Conservation (phyloP, 1,139 yeast species). For the Candida sp. region DNA sequence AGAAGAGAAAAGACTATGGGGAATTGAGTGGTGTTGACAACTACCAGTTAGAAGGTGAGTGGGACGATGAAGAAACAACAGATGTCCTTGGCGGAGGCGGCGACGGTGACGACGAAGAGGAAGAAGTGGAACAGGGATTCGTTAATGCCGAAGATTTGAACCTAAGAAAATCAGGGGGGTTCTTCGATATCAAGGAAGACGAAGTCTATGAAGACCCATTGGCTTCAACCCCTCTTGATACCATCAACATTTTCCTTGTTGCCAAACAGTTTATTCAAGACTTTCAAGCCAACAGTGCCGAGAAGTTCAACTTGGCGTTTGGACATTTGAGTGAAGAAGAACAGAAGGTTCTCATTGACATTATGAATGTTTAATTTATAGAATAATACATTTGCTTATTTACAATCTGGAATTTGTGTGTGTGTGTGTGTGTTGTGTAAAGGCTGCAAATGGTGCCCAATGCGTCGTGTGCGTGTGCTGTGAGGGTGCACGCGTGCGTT, state of each 20-base stretch:
- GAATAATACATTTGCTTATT: background rate
- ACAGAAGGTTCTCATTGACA: constrained; percentile 14
- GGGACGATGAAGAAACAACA: constrained; percentile 17
- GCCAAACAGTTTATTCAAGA: constrained; percentile 13
- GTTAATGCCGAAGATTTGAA: constrained; percentile 26
- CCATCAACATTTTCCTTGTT: constrained; percentile 53
- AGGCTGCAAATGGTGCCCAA: too few relatives aligned
- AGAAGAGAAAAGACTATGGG: constrained; percentile 53
- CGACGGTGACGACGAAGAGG: constrained; percentile 34
- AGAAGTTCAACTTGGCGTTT: constrained; percentile 18
- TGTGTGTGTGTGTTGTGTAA: background rate
- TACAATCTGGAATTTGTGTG: background rate
- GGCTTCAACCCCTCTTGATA: constrained; percentile 77
- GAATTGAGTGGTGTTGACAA: constrained; percentile 34
- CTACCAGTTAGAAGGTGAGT: constrained; percentile 22
- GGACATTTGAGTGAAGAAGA: constrained; percentile 17
- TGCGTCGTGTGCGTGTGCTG: too few relatives aligned
- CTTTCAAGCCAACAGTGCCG: constrained; percentile 15
- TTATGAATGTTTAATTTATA: constrained; percentile 11
- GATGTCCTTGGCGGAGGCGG: constrained; percentile 10
- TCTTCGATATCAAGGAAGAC: constrained; percentile 53
- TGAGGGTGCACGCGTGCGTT: background rate
- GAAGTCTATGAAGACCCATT: constrained; percentile 81
- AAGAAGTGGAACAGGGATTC: constrained; percentile 33
- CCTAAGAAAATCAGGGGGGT: constrained; percentile 39